Evolutionary conservation across 1,139 yeast species (phyloP), one percentile per base, ranked within the genome.

Genomic region (Kodamaea arcana): DNA sequence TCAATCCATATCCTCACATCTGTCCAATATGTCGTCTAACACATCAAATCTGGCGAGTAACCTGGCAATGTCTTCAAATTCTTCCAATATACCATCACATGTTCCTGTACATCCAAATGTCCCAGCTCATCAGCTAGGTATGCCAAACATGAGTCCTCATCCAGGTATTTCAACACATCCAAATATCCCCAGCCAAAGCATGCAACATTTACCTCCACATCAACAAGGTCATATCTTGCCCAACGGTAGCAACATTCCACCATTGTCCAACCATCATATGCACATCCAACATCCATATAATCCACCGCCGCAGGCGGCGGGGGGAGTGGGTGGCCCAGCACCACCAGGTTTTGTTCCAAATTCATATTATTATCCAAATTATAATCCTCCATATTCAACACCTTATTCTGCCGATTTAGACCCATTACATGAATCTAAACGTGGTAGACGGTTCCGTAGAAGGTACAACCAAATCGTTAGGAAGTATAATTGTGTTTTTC

Each of bases 381-480:
- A 18, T 18, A 7, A 6, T 6, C 9, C 22, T 7, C 22, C 22
- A 18, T 18, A 18, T 18, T 6, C 9, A 6, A 18, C 22, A 7
- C 22, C 22, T 18, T 18, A 18, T 18, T 7, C 6, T 18, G 22
- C 15, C 5, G 31, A 29, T 8, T 29, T 41, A 32, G 47, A 45
- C 16, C 43, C 43, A 3, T 25, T 43, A 15, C 45, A 42, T 27
- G 50, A 47, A 26, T 42, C 39, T 30, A 45, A 44, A 23, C 39
- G 49, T 9, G 50, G 50, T 9, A 30, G 73, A 38, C 61, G 90
- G 28, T 80, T 81, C 36, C 67, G 94, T 45, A 67, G 90, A 40
- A 66, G 81, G 30, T 81, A 79, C 47, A 78, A 79, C 47, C 90
- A 83, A 52, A 81, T 83, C 48, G 78, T 78, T 35, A 66, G 94